Evolutionary conservation across 176 grass and related monocot genomes (phyloP).

Genomic region (Zea mays): DNA sequence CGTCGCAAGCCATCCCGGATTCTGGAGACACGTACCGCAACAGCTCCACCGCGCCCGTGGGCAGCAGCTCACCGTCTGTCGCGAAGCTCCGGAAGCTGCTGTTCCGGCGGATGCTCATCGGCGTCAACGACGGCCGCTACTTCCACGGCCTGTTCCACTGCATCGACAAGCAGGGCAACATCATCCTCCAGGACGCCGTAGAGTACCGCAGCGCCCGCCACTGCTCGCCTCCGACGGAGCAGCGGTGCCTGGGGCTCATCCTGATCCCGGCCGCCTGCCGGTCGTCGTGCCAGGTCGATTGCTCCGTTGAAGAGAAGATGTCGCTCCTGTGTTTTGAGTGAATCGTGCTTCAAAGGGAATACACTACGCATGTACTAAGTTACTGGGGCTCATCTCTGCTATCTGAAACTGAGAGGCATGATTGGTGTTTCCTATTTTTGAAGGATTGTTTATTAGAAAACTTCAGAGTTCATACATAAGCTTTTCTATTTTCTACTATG

Average conservation of each 20-base stretch:
- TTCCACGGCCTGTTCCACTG: conserved; percentile 89
- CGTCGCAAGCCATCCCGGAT: too few species aligned
- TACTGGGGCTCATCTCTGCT: not conserved
- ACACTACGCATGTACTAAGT: not conserved
- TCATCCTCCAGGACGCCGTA: conserved; percentile 88
- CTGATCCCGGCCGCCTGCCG: conserved; percentile 76
- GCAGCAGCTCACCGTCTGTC: conserved; percentile 57
- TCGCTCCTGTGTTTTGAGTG: conserved; percentile 62
- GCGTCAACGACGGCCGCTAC: conserved; percentile 74
- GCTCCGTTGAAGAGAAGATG: conserved; percentile 74
- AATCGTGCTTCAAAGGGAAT: conserved; percentile 20
- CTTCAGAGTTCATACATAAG: not conserved
- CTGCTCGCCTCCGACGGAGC: conserved; percentile 49
- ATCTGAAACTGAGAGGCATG: not conserved
- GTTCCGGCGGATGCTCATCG: conserved; percentile 69
- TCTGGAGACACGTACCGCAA: too few species aligned
- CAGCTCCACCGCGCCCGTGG: not conserved
- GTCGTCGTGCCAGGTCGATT: conserved; percentile 81
- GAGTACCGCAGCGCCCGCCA: conserved; percentile 61
- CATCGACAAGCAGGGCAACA: conserved; percentile 93
- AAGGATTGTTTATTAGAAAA: not conserved
- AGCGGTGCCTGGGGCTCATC: conserved; percentile 81
- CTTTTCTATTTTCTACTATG: not conserved
- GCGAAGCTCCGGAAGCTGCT: conserved; percentile 69
- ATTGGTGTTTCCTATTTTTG: not conserved